These are phyloP conservation scores for Lumnitzera racemosa DNA, from an alignment of 345 rosid species.

Conservation along the genomic window DNA sequence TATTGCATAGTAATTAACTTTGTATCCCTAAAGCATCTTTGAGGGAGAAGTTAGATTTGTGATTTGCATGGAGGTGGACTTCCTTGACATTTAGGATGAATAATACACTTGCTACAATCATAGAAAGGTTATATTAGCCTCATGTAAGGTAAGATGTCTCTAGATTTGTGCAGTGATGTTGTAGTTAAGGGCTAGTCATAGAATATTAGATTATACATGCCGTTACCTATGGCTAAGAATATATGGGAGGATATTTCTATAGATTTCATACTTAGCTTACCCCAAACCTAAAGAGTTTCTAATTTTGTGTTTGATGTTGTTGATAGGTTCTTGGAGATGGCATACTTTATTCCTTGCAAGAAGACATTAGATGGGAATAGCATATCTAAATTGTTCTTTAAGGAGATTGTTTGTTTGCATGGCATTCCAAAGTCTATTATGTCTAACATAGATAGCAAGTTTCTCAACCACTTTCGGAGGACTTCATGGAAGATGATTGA, in stretches of 20 bases:
- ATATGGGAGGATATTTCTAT: neutral
- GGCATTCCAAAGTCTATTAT: too few relatives aligned
- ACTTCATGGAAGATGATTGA: slow-evolving; percentile 1
- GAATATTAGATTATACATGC: neutral
- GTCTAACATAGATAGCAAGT: too few relatives aligned
- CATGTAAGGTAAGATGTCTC: too few relatives aligned
- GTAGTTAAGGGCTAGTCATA: neutral
- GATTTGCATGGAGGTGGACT: neutral
- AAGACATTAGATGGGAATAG: neutral
- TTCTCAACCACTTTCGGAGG: neutral
- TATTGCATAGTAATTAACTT: neutral
- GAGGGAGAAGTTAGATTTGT: neutral
- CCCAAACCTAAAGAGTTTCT: neutral
- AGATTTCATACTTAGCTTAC: neutral
- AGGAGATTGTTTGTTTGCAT: neutral
- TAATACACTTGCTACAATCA: neutral
- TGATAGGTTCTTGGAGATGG: neutral
- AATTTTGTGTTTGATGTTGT: neutral
- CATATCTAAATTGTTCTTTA: neutral
- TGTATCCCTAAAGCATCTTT: neutral
- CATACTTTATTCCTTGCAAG: neutral
- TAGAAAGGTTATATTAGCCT: neutral
- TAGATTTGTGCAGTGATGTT: neutral
- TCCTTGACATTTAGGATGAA: neutral
- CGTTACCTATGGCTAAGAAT: neutral